A percentile compares a stretch with the other conserved stretches of the same genome.
Evolutionary conservation across 345 rosid species (phyloP).

Genomic region (Eucalyptus viminalis): DNA sequence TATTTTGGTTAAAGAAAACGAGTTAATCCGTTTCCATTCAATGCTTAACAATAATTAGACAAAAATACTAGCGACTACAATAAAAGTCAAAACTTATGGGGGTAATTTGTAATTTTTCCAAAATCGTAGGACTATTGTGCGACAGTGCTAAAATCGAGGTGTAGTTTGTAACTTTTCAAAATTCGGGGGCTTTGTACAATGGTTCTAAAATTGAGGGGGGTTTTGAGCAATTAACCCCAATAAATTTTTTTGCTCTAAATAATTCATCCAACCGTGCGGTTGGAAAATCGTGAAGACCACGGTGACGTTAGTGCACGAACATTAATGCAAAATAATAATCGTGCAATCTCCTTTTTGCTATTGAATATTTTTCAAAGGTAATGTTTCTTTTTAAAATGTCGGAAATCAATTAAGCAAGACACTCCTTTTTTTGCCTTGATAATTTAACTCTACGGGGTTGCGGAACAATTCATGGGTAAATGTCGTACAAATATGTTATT

Average conservation of each 20-base stretch:
- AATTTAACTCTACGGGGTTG: not conserved
- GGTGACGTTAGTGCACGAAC: not conserved
- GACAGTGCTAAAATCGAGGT: not conserved
- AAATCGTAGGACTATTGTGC: not conserved
- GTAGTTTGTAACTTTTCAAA: not conserved
- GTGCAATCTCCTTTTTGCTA: not conserved
- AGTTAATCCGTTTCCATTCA: not conserved
- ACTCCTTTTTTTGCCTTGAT: not conserved
- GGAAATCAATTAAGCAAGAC: too few species aligned
- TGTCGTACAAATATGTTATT: not conserved
- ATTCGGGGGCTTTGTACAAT: not conserved
- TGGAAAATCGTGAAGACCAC: not conserved
- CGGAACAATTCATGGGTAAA: not conserved
- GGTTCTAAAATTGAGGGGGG: not conserved
- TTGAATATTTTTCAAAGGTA: not conserved
- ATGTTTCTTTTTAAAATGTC: not conserved
- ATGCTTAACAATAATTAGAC: not conserved
- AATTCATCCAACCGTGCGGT: not conserved
- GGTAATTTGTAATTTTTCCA: not conserved
- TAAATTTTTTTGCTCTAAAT: not conserved
- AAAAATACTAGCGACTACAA: not conserved
- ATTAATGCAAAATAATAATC: not conserved
- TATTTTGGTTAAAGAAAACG: not conserved
- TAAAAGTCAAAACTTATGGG: fast-evolving
- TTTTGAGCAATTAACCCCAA: not conserved